These are phyloP conservation scores for Pulveroboletus frians DNA, from an alignment of 768 basidiomycete species.

Conservation along the genomic window DNA sequence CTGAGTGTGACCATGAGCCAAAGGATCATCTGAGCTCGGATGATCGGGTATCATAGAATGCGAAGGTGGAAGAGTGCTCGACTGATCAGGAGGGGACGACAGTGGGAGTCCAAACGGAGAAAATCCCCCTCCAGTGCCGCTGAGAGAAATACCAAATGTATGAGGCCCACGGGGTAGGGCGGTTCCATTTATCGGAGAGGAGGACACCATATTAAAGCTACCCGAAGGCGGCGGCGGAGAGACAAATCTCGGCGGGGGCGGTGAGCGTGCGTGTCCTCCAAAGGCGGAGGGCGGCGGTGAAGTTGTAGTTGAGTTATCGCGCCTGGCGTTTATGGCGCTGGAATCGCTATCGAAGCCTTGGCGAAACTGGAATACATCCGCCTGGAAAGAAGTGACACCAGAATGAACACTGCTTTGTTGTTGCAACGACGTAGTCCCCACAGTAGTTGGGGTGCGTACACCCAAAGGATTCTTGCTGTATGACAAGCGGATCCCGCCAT, in stretches of 20 bases:
- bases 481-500: constrained; percentile 90
- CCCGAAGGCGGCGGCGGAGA: constrained; percentile 30
- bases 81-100: constrained; percentile 28
- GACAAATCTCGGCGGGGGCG: constrained; percentile 32
- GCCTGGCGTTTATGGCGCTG: constrained; percentile 14
- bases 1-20: constrained; percentile 33
- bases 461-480: constrained; percentile 99
- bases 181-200: constrained; percentile 23
- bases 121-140: constrained; percentile 22
- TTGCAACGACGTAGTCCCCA: constrained; percentile 26
- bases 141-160: constrained; percentile 30
- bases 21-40: constrained; percentile 26
- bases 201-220: constrained; percentile 25
- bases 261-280: constrained; percentile 30
- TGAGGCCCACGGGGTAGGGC: constrained; percentile 29
- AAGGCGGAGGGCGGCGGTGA: constrained; percentile 25
- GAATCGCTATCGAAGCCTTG: constrained; percentile 28
- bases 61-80: constrained; percentile 24
- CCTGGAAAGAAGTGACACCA: constrained; percentile 23
- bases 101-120: constrained; percentile 32
- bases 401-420: constrained; percentile 23
- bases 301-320: constrained; percentile 22
- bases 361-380: constrained; percentile 27
- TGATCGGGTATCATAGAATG: constrained; percentile 36
- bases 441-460: constrained; percentile 73